Conservation (phyloP, 108 stramenopile genomes). For the Cyclotella distinguenda region DNA sequence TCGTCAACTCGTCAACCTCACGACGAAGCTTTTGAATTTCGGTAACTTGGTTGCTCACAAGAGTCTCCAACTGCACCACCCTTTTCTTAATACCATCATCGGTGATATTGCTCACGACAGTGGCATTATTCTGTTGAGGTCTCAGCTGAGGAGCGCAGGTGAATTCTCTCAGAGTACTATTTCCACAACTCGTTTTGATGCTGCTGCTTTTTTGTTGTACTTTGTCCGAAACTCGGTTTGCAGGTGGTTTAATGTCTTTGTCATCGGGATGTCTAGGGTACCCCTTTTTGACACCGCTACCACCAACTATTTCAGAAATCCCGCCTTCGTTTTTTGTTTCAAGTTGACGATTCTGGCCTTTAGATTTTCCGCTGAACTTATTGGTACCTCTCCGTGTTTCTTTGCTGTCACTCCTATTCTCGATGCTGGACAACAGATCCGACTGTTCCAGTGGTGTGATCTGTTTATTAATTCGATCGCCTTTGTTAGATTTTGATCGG, state of each 20-base stretch:
- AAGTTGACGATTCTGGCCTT: too few relatives aligned
- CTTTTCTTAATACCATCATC: slow-evolving; percentile 44
- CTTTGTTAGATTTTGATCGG: neutral
- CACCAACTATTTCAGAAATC: too few relatives aligned
- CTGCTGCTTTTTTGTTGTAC: neutral
- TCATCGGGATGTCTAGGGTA: neutral
- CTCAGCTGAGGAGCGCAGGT: slow-evolving; percentile 15
- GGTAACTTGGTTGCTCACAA: slow-evolving; percentile 68
- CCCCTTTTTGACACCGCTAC: neutral
- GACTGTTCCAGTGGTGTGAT: neutral
- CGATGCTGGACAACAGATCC: neutral
- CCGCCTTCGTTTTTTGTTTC: too few relatives aligned
- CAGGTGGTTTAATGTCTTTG: neutral
- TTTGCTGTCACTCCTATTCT: too few relatives aligned
- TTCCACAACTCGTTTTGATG: slow-evolving; percentile 21
- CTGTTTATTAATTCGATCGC: neutral
- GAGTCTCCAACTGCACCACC: slow-evolving; percentile 66
- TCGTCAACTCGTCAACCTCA: slow-evolving; percentile 55
- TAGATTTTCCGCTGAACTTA: too few relatives aligned
- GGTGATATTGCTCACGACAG: neutral
- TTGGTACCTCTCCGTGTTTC: too few relatives aligned
- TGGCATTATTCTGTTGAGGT: neutral
- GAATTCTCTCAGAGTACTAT: slow-evolving; percentile 48
- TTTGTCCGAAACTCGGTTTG: neutral
- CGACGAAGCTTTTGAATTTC: slow-evolving; percentile 72